A percentile compares a stretch with the other conserved stretches of the same genome.
These are phyloP conservation scores for Aspergillaceae sp. DNA, from an alignment of 2,329 filamentous ascomycete genomes.

Conservation along the genomic window DNA sequence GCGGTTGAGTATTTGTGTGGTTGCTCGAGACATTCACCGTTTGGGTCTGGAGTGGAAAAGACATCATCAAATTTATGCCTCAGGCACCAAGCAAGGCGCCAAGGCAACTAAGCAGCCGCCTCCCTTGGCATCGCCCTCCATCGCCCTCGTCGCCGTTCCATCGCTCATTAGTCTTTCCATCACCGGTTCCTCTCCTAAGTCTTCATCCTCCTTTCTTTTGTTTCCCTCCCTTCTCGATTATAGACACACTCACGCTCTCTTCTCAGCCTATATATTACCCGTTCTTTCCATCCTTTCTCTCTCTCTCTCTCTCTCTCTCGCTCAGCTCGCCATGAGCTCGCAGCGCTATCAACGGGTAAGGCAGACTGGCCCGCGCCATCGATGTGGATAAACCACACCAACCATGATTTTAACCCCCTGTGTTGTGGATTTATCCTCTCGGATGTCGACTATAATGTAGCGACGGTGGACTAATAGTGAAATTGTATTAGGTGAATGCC, in stretches of 20 bases:
- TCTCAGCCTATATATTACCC: too few relatives aligned
- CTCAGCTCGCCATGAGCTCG: slow-evolving; percentile 41
- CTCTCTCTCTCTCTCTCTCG: slow-evolving; percentile 9
- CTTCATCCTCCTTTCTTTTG: background rate
- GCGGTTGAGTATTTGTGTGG: background rate
- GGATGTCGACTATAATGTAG: background rate
- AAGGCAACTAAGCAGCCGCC: background rate
- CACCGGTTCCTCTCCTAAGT: background rate
- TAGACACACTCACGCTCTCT: background rate
- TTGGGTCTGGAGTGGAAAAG: background rate
- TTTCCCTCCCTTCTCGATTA: background rate
- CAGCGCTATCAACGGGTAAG: slow-evolving; percentile 43
- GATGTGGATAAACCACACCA: slow-evolving; percentile 6
- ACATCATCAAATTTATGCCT: slow-evolving; percentile 3
- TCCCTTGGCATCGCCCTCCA: background rate
- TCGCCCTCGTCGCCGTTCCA: background rate
- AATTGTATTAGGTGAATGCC: slow-evolving; percentile 31
- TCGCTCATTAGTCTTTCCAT: background rate
- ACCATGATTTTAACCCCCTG: background rate
- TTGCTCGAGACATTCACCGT: background rate
- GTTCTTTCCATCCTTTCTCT: background rate
- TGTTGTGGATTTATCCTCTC: background rate
- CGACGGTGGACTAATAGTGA: background rate
- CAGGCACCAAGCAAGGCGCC: slow-evolving; percentile 7
- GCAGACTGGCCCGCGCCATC: slow-evolving; percentile 13